phyloP scores from a whole-genome alignment of 2,329 filamentous ascomycete species.

The Trichophyton equinum region DNA sequence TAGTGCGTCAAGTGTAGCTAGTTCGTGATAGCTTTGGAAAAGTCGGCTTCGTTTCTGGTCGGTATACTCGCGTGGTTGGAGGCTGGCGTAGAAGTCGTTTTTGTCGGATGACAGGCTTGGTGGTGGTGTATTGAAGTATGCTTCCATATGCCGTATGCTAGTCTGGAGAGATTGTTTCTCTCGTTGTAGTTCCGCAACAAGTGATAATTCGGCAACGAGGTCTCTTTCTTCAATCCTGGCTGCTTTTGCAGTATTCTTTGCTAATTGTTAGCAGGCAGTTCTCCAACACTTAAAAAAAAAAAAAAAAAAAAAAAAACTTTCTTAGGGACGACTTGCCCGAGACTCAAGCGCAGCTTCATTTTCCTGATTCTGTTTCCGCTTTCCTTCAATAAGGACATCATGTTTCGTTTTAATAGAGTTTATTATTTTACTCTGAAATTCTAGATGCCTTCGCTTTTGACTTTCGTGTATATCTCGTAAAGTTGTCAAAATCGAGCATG shows the following conservation, averaged over 20 bases:
- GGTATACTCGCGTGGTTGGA: conserved; percentile 26
- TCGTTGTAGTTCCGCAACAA: conserved; percentile 33
- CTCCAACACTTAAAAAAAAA: not conserved
- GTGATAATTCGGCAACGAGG: conserved; percentile 33
- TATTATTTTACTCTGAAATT: conserved; percentile 24
- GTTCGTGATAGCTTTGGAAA: conserved; percentile 33
- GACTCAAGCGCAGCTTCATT: conserved; percentile 26
- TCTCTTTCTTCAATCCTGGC: conserved; percentile 33
- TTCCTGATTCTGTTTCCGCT: conserved; percentile 20
- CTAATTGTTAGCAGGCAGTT: not conserved
- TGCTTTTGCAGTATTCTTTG: conserved; percentile 27
- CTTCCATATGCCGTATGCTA: conserved; percentile 38
- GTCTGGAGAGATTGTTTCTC: conserved; percentile 32
- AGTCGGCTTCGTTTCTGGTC: conserved; percentile 32
- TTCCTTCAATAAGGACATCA: conserved; percentile 21
- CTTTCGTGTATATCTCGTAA: conserved; percentile 8
- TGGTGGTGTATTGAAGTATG: conserved; percentile 28
- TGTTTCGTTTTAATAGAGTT: conserved; percentile 22
- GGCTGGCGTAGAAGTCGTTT: conserved; percentile 8
- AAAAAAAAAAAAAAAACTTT: not conserved
- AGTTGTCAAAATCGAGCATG: conserved; percentile 18
- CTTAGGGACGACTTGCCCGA: conserved; percentile 22
- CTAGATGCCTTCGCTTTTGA: conserved; percentile 8
- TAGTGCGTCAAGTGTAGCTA: conserved; percentile 32
- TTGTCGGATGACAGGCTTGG: conserved; percentile 10